phyloP scores from a whole-genome alignment of 495 filamentous ascomycete species.

The Mytilinidion resinicola region DNA sequence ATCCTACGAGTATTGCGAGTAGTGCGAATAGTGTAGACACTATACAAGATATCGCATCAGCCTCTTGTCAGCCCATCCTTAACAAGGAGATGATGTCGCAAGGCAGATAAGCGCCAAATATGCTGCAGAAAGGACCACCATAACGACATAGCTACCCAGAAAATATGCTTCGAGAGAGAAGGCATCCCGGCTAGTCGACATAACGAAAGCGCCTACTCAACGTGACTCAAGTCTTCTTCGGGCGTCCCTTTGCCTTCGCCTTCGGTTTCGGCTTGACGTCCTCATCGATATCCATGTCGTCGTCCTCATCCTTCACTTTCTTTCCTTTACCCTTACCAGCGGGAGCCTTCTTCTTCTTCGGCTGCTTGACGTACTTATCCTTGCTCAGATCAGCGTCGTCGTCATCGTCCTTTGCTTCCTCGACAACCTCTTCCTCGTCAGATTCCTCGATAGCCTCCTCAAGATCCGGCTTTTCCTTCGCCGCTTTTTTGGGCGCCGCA shows the following conservation, averaged over 20 bases:
- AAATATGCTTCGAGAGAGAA: no score
- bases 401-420: constrained; percentile 51
- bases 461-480: constrained; percentile 81
- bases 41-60: no score
- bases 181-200: no score
- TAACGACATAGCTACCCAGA: no score
- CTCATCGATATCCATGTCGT: constrained; percentile 37
- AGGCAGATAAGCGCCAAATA: no score
- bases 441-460: constrained; percentile 95
- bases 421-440: constrained; percentile 62
- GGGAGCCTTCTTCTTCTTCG: constrained; percentile 55
- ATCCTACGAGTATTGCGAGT: no score
- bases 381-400: constrained; percentile 70
- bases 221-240: no score
- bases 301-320: constrained; percentile 43
- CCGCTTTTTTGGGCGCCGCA: constrained; percentile 54
- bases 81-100: no score
- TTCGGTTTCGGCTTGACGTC: constrained; percentile 27
- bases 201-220: no score
- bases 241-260: constrained; percentile 9
- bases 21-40: no score
- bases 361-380: constrained; percentile 91
- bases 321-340: constrained; percentile 47
- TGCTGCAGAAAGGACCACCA: no score
- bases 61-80: no score